Evolutionary conservation across 345 rosid species (phyloP).

Genomic region (Anastatica hierochuntica): DNA sequence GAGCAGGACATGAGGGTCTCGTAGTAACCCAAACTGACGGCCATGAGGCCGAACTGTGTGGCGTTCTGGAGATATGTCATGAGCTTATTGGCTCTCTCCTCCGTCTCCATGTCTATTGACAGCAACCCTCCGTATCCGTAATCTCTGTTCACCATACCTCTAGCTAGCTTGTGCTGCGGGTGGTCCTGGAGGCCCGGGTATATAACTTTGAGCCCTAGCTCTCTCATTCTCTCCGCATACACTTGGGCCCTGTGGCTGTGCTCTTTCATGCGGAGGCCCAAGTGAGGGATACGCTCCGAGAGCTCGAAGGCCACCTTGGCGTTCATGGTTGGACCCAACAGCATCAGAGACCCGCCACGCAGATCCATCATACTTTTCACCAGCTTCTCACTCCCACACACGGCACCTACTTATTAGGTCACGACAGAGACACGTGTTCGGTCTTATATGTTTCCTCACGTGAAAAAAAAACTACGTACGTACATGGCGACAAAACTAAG

Average conservation of each 20-base stretch:
- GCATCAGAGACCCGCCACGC: slow-evolving; percentile 80
- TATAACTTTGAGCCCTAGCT: slow-evolving; percentile 59
- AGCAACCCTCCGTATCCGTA: slow-evolving; percentile 85
- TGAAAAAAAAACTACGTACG: neutral
- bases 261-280: slow-evolving; percentile 77
- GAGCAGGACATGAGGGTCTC: slow-evolving; percentile 96
- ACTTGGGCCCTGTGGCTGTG: slow-evolving; percentile 61
- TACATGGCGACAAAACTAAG: slow-evolving; percentile 13
- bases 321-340: slow-evolving; percentile 94
- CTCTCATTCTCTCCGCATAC: slow-evolving; percentile 58
- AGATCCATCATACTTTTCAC: slow-evolving; percentile 96
- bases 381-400: slow-evolving; percentile 70
- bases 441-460: slow-evolving; percentile 8
- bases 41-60: slow-evolving; percentile 89
- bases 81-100: slow-evolving; percentile 67
- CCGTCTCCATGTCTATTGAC: slow-evolving; percentile 77
- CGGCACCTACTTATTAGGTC: slow-evolving; percentile 46
- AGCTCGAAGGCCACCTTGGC: slow-evolving; percentile 87
- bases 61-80: slow-evolving; percentile 70
- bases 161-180: slow-evolving; percentile 60
- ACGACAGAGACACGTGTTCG: slow-evolving; percentile 28
- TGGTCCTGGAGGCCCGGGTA: slow-evolving; percentile 87
- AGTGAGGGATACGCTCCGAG: slow-evolving; percentile 79
- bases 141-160: slow-evolving; percentile 48
- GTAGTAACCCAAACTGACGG: slow-evolving; percentile 88